Base-by-base conservation (phyloP, 805 yeast genomes). In the Saccharomyces eubayanus region DNA sequence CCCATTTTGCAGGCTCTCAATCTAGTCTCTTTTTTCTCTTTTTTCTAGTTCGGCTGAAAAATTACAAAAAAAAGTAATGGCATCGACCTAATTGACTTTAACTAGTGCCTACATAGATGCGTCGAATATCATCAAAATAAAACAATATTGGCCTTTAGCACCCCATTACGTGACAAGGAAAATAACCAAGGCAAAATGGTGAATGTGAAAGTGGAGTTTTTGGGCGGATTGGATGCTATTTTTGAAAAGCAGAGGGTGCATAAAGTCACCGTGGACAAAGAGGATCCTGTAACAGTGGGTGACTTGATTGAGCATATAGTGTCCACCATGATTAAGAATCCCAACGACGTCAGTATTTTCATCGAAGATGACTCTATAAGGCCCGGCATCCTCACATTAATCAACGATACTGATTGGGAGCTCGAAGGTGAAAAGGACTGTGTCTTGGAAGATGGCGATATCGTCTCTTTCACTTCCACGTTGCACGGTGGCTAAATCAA, bases 321-420 rank as follows among this genome's bases (percentile, higher is more conserved):
- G 6, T 71, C 72, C 6, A 76, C 76, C 12, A 75, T 87, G 68
- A 78, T 87, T 31, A 74, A 75, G 28, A 82, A 85, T 56, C 74
- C 80, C 31, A 81, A 80, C 55, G 90, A 86, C 63, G 72, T 78
- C 29, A 85, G 82, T 3, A 85, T 90, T 11, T 90, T 92, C 63
- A 75, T 91, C 6, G 94, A 88, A 62, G 91, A 88, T 60, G 96
- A 76, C 10, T 79, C 84, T 1, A 83, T 89, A 12, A 81, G 98
- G 50, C 96, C 98, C 0, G 99, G 99, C 2, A 89, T 92, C 48
- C 74, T 92, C 56, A 96, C 94, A 9, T 76, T 92, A 53, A 86
- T 92, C 57, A 92, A 92, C 65, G 98, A 92, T 66, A 83, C 96
- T 0, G 99, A 92, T 72, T 92, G 98, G 98, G 99, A 92, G 64